Conservation (phyloP, 768 basidiomycete species). For the Rhizopogon vesiculosus region DNA sequence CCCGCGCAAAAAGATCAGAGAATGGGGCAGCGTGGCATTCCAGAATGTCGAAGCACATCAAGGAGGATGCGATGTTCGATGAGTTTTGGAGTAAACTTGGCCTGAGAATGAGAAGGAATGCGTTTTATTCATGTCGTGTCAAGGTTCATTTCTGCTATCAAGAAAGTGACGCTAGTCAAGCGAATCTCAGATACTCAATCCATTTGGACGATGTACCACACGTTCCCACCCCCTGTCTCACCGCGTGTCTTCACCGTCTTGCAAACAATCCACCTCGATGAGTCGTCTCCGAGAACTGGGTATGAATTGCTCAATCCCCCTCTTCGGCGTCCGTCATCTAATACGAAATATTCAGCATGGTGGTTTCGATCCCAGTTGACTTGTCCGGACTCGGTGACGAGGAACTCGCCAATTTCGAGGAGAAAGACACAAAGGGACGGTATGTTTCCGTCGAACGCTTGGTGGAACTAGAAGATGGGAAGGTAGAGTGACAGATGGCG, state of each 20-base stretch:
- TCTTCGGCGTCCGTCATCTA: background rate
- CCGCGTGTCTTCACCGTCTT: constrained; percentile 74
- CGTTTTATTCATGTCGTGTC: constrained; percentile 11
- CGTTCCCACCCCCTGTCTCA: constrained; percentile 63
- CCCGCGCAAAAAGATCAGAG: constrained; percentile 43
- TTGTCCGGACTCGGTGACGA: constrained; percentile 44
- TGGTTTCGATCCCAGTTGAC: constrained; percentile 74
- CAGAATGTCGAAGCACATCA: constrained; percentile 59
- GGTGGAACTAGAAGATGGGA: constrained; percentile 56
- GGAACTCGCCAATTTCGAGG: constrained; percentile 57
- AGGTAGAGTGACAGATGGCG: constrained; percentile 77
- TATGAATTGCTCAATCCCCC: constrained; percentile 24
- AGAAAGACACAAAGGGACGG: constrained; percentile 58
- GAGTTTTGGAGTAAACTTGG: constrained; percentile 69
- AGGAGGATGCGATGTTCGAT: constrained; percentile 65
- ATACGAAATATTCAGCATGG: constrained; percentile 15
- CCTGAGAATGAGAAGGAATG: constrained; percentile 65
- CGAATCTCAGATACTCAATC: constrained; percentile 57
- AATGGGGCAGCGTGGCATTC: constrained; percentile 67
- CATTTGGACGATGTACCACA: constrained; percentile 73
- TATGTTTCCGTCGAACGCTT: constrained; percentile 70
- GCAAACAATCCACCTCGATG: constrained; percentile 53
- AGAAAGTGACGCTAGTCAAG: constrained; percentile 59
- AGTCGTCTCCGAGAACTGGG: constrained; percentile 53
- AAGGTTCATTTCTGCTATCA: constrained; percentile 64